Conservation (phyloP, 495 filamentous ascomycete genomes). For the Hamigera avellanea region DNA sequence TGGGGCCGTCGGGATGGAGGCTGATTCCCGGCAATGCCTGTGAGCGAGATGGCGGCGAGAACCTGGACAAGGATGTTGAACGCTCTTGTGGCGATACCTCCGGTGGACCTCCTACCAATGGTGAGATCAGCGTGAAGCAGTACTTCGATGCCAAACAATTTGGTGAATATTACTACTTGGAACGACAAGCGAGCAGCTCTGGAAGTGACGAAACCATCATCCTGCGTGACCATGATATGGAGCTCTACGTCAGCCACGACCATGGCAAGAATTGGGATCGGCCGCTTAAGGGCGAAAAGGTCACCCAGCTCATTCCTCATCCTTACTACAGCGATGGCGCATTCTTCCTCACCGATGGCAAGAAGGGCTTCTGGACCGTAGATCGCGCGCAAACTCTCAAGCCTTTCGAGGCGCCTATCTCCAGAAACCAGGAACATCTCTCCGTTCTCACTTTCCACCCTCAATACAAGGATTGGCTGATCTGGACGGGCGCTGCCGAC, state of each 20-base stretch:
- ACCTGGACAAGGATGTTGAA: slow-evolving; percentile 33
- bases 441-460: slow-evolving; percentile 68
- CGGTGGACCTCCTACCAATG: slow-evolving; percentile 37
- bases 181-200: slow-evolving; percentile 54
- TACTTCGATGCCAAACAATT: slow-evolving; percentile 46
- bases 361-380: slow-evolving; percentile 63
- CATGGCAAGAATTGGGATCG: slow-evolving; percentile 79
- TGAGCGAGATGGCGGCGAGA: slow-evolving; percentile 40
- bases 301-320: slow-evolving; percentile 62
- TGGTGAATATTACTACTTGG: slow-evolving; percentile 67
- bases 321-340: slow-evolving; percentile 67
- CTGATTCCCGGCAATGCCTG: slow-evolving; percentile 88
- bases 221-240: slow-evolving; percentile 52
- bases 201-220: slow-evolving; percentile 74
- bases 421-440: slow-evolving; percentile 22
- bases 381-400: slow-evolving; percentile 61
- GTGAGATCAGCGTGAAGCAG: slow-evolving; percentile 45
- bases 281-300: slow-evolving; percentile 47
- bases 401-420: slow-evolving; percentile 48
- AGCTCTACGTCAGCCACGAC: slow-evolving; percentile 62
- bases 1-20: slow-evolving; percentile 78
- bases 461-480: slow-evolving; percentile 67
- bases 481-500: slow-evolving; percentile 70
- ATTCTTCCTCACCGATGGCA: slow-evolving; percentile 64
- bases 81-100: slow-evolving; percentile 39